These are phyloP conservation scores for Malus fusca DNA, from an alignment of 306 rosid genomes.

Conservation along the genomic window DNA sequence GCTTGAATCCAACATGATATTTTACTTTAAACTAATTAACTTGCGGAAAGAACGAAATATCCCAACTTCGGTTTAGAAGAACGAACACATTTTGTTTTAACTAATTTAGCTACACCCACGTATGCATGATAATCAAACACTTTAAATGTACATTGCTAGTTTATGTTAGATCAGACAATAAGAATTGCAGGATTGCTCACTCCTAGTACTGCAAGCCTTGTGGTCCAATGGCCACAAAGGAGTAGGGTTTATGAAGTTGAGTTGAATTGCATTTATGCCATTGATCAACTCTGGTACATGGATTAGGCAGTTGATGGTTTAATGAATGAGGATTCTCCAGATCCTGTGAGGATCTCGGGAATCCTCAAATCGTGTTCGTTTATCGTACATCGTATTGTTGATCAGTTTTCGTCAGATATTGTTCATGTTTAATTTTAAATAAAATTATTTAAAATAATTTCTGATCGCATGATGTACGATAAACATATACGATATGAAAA, in stretches of 20 bases:
- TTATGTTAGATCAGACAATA: neutral
- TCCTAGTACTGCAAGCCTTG: neutral
- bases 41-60: accelerated
- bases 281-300: neutral
- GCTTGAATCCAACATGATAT: too few species aligned
- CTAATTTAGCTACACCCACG: neutral
- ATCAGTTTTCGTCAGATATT: too few species aligned
- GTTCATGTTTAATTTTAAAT: too few species aligned
- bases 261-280: neutral
- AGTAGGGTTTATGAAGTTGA: neutral
- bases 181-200: conserved; percentile 5
- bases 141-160: neutral
- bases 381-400: accelerated
- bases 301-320: conserved; percentile 1
- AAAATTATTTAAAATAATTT: too few species aligned
- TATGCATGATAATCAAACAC: neutral
- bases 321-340: too few species aligned
- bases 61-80: too few species aligned
- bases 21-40: too few species aligned
- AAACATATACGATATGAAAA: too few species aligned
- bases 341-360: too few species aligned
- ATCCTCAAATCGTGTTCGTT: too few species aligned
- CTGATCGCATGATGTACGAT: accelerated
- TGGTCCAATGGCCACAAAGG: conserved; percentile 10
- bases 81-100: too few species aligned